Conservation (phyloP, 768 basidiomycete genomes). For the Calocybe cyanea region DNA sequence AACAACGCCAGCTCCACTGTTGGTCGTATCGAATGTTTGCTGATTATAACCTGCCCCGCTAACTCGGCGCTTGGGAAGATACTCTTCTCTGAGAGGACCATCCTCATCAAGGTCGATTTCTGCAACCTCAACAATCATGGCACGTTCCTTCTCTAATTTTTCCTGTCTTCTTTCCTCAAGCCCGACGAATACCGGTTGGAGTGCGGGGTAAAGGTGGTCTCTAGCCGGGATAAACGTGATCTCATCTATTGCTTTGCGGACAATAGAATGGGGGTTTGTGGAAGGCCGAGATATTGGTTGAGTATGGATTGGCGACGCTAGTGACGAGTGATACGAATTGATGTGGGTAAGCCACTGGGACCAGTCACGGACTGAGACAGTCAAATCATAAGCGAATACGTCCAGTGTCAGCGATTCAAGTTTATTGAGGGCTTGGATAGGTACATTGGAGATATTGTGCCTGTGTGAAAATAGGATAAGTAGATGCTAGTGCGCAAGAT, state of each 20-base stretch:
- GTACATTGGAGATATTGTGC: constrained; percentile 78
- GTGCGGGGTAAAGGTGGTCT: constrained; percentile 28
- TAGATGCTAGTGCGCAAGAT: constrained; percentile 1
- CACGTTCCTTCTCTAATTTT: constrained; percentile 41
- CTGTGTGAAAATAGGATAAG: constrained; percentile 30
- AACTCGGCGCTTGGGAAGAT: constrained; percentile 66
- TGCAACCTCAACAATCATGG: constrained; percentile 42
- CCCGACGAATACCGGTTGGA: constrained; percentile 70
- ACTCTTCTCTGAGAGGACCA: constrained; percentile 78
- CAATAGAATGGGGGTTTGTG: constrained; percentile 62
- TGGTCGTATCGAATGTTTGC: constrained; percentile 7
- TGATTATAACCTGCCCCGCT: constrained; percentile 28
- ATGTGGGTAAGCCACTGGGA: constrained; percentile 67
- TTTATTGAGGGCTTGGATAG: constrained; percentile 64
- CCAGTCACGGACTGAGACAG: constrained; percentile 63
- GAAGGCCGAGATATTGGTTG: constrained; percentile 81
- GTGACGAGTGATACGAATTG: constrained; percentile 59
- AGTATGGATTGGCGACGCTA: constrained; percentile 54
- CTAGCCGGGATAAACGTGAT: constrained; percentile 50
- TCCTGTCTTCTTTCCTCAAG: constrained; percentile 62
- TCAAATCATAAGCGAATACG: constrained; percentile 67
- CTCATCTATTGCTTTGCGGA: constrained; percentile 68
- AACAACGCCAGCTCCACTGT: constrained; percentile 5
- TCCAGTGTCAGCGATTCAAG: constrained; percentile 71
- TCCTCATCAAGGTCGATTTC: constrained; percentile 84